Evolutionary conservation across 1,284 basidiomycete species (phyloP).

Genomic region (Apiotrichum laibachii): DNA sequence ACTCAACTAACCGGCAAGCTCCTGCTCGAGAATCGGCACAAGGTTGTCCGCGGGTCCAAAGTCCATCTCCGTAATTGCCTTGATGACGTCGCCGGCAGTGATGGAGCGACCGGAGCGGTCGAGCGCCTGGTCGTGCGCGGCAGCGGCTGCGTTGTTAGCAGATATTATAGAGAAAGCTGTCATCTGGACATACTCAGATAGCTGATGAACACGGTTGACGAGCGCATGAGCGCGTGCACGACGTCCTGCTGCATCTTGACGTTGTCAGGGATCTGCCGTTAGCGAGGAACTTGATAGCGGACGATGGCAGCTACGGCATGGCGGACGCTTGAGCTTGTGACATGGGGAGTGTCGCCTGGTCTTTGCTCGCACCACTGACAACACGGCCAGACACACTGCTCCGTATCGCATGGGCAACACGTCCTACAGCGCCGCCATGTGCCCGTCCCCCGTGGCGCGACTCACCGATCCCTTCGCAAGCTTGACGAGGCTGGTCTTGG

Average conservation of each 20-base stretch:
- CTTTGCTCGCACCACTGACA: no score
- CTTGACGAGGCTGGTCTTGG: conserved; percentile 72
- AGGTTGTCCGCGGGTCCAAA: conserved; percentile 64
- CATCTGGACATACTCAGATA: conserved; percentile 65
- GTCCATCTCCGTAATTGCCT: conserved; percentile 75
- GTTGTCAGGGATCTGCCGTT: conserved; percentile 69
- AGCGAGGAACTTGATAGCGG: background rate
- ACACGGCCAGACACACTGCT: no score
- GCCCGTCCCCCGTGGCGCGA: conserved; percentile 22
- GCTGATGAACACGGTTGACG: conserved; percentile 86
- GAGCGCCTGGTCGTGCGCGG: conserved; percentile 77
- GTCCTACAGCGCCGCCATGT: background rate
- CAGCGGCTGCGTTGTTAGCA: conserved; percentile 17
- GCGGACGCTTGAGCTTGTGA: no score
- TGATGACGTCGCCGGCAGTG: conserved; percentile 80
- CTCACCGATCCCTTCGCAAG: conserved; percentile 69
- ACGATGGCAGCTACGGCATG: no score
- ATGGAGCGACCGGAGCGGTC: conserved; percentile 83
- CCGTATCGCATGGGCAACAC: background rate
- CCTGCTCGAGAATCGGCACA: conserved; percentile 64
- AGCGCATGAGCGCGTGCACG: conserved; percentile 72
- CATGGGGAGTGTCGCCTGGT: no score
- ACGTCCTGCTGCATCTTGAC: conserved; percentile 84
- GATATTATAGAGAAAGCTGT: conserved; percentile 58
- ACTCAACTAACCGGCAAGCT: conserved; percentile 63